These are phyloP conservation scores for Boletus speciosus DNA, from an alignment of 768 basidiomycete genomes.

Conservation along the genomic window DNA sequence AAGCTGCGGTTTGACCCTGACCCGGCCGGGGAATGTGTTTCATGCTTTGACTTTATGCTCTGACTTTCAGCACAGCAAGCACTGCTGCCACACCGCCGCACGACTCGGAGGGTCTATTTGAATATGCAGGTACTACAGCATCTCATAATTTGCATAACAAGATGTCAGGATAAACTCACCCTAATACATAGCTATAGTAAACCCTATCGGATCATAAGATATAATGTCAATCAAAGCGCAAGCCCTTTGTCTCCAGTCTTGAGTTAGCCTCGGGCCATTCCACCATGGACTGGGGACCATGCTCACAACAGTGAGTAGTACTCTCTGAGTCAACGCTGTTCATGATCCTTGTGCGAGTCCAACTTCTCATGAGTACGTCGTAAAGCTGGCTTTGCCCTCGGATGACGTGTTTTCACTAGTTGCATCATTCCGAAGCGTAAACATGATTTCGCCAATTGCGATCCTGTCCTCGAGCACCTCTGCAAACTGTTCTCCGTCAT, in stretches of 20 bases:
- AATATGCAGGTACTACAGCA: too few relatives aligned
- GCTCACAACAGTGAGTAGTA: neutral
- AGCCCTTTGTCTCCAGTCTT: neutral
- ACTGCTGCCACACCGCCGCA: neutral
- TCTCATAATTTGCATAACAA: too few relatives aligned
- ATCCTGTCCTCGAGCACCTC: constrained; percentile 18
- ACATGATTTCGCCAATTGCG: constrained; percentile 23
- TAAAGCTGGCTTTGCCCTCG: neutral
- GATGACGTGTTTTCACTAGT: constrained; percentile 1
- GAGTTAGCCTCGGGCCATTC: neutral
- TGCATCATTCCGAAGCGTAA: constrained; percentile 7
- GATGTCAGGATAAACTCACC: too few relatives aligned
- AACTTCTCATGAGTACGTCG: neutral
- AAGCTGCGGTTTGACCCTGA: neutral
- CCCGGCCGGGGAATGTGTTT: neutral
- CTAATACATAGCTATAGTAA: neutral
- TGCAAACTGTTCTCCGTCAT: constrained; percentile 6
- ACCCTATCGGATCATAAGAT: neutral
- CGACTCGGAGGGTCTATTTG: neutral
- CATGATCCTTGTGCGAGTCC: neutral
- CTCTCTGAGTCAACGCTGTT: neutral
- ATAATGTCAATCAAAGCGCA: neutral
- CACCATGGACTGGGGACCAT: neutral
- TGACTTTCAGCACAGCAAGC: neutral
- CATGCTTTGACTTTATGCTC: neutral